phyloP scores from a whole-genome alignment of 495 filamentous ascomycete species.

The Staphylotrichum tortipilum region DNA sequence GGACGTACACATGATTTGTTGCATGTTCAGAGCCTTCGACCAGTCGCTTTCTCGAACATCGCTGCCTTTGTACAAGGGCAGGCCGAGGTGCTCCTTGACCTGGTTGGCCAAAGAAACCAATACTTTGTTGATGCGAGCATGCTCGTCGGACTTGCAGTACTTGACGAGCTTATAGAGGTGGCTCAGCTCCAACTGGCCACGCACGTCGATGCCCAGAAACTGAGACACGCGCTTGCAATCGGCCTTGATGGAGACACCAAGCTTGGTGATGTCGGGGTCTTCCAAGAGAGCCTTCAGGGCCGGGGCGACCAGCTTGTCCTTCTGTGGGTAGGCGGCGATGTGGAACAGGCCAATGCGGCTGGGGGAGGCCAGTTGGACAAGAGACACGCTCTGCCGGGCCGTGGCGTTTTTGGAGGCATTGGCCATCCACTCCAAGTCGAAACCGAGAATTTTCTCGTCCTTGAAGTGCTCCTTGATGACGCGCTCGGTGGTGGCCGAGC shows the following conservation, averaged over 20 bases:
- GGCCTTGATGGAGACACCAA: constrained; percentile 66
- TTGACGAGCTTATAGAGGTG: constrained; percentile 70
- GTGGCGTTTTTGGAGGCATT: constrained; percentile 37
- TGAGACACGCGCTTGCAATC: constrained; percentile 63
- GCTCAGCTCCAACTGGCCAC: constrained; percentile 68
- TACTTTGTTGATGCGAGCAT: constrained; percentile 52
- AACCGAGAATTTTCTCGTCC: constrained; percentile 61
- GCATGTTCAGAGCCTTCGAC: constrained; percentile 48
- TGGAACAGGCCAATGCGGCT: constrained; percentile 79
- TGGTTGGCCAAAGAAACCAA: constrained; percentile 58
- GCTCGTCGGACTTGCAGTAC: constrained; percentile 40
- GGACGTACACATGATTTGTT: constrained; percentile 67
- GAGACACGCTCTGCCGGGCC: constrained; percentile 56
- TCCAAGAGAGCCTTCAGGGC: constrained; percentile 64
- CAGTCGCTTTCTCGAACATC: constrained; percentile 66
- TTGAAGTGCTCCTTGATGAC: constrained; percentile 58
- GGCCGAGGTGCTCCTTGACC: constrained; percentile 58
- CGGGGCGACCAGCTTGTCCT: constrained; percentile 57
- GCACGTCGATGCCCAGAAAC: constrained; percentile 53
- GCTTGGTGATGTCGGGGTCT: constrained; percentile 58
- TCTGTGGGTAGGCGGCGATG: constrained; percentile 51
- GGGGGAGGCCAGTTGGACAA: constrained; percentile 74
- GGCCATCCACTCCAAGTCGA: constrained; percentile 78
- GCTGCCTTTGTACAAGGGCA: constrained; percentile 68
- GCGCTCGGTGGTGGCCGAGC: constrained; percentile 53